Evolutionary conservation across 2,329 filamentous ascomycete genomes (phyloP).

Genomic region (Fonsecaea erecta): DNA sequence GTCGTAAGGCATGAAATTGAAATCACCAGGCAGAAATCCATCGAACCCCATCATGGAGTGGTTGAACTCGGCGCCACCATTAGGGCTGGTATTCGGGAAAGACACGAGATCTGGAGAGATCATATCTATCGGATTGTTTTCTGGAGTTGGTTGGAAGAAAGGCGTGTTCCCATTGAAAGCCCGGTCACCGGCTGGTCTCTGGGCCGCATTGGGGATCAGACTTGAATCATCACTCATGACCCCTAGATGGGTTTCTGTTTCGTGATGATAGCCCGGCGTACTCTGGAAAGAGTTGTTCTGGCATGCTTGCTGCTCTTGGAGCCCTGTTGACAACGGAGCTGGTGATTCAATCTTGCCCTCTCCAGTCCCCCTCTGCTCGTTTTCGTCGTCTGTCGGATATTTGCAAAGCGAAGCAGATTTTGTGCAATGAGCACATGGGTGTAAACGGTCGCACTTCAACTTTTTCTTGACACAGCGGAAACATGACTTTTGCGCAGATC

Average conservation of each 20-base stretch:
- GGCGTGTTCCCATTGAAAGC: conserved; percentile 7
- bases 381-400: conserved; percentile 21
- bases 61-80: conserved; percentile 17
- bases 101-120: conserved; percentile 25
- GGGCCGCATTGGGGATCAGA: conserved; percentile 8
- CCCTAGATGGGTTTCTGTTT: neutral
- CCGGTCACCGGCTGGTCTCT: conserved; percentile 3
- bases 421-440: conserved; percentile 23
- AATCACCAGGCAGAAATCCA: conserved; percentile 24
- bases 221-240: conserved; percentile 1
- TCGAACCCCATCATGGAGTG: conserved; percentile 24
- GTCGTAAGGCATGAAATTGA: conserved; percentile 25
- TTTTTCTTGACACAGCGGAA: conserved; percentile 34
- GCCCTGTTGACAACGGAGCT: neutral
- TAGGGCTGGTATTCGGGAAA: conserved; percentile 23
- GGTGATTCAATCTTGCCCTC: conserved; percentile 20
- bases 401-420: conserved; percentile 23
- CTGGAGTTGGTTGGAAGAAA: conserved; percentile 20
- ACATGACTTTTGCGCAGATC: conserved; percentile 30
- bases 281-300: conserved; percentile 8
- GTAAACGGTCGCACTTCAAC: conserved; percentile 27
- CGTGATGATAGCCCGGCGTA: conserved; percentile 2
- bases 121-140: conserved; percentile 17
- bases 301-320: conserved; percentile 11
- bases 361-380: neutral